Conservation (phyloP, 1,139 yeast genomes). For the Suhomyces choctaworum region DNA sequence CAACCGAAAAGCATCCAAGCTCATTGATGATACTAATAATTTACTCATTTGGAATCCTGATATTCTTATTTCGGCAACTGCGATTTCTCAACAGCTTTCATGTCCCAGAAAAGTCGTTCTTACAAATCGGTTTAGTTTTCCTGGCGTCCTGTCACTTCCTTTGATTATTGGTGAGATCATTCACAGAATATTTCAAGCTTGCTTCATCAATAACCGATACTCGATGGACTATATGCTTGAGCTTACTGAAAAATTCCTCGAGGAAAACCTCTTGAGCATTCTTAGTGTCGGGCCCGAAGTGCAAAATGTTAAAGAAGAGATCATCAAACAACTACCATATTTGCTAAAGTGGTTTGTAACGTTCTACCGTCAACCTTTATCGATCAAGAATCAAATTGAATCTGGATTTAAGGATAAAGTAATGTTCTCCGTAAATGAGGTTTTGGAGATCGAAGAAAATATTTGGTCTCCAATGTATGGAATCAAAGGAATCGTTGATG, state of each 20-base stretch:
- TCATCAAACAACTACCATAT: constrained; percentile 54
- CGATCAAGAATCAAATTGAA: constrained; percentile 30
- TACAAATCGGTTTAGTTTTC: constrained; percentile 50
- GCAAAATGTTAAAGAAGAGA: constrained; percentile 46
- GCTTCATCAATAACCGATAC: constrained; percentile 50
- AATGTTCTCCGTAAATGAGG: constrained; percentile 56
- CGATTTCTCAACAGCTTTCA: constrained; percentile 70
- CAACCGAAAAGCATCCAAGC: constrained; percentile 34
- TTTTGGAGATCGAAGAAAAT: constrained; percentile 84
- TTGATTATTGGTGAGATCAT: constrained; percentile 76
- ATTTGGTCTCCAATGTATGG: constrained; percentile 93
- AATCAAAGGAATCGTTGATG: constrained; percentile 88
- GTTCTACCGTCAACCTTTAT: constrained; percentile 36
- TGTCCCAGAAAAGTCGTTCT: constrained; percentile 76
- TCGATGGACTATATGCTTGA: constrained; percentile 45
- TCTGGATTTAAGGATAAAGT: constrained; percentile 39
- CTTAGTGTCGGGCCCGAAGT: constrained; percentile 56
- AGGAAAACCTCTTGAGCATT: constrained; percentile 49
- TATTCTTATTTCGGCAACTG: constrained; percentile 74
- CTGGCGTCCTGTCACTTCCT: constrained; percentile 58
- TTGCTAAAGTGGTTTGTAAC: constrained; percentile 64
- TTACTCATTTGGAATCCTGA: constrained; percentile 84
- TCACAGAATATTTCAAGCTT: constrained; percentile 75
- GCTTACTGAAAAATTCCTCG: constrained; percentile 47
- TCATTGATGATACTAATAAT: constrained; percentile 60